Evolutionary conservation across 2,329 filamentous ascomycete genomes (phyloP).

Genomic region (Botrytis medusae): DNA sequence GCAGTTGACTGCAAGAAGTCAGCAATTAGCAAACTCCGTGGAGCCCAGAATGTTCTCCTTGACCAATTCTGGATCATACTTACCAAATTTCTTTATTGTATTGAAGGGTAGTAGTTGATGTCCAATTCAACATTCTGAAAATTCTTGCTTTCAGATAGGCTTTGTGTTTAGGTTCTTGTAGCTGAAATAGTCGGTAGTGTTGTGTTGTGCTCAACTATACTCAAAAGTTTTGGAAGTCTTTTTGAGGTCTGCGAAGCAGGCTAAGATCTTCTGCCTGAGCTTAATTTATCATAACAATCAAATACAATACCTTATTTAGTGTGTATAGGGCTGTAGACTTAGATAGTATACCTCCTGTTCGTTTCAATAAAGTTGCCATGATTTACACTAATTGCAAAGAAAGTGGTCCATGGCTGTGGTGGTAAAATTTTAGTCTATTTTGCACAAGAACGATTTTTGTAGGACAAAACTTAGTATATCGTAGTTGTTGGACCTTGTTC

Average conservation of each 20-base stretch:
- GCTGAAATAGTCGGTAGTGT: neutral
- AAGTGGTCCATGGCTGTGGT: neutral
- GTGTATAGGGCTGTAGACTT: too few species aligned
- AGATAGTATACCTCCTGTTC: neutral
- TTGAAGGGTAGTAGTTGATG: neutral
- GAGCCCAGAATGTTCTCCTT: too few species aligned
- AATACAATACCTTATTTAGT: neutral
- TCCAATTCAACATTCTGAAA: rapidly evolving
- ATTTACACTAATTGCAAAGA: neutral
- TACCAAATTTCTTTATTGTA: too few species aligned
- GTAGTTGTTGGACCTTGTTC: neutral
- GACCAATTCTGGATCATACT: neutral
- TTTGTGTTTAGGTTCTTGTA: neutral
- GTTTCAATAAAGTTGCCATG: neutral
- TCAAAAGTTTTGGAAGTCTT: neutral
- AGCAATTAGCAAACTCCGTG: neutral
- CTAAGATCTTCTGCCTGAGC: neutral
- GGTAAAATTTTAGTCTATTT: neutral
- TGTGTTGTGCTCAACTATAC: neutral
- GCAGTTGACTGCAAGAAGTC: neutral
- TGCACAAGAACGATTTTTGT: neutral
- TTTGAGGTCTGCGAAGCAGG: neutral
- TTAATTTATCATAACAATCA: neutral
- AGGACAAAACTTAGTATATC: neutral
- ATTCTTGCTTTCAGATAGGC: neutral